These are phyloP conservation scores for Penicillium crustosum DNA, from an alignment of 2,329 filamentous ascomycete species.

Conservation along the genomic window DNA sequence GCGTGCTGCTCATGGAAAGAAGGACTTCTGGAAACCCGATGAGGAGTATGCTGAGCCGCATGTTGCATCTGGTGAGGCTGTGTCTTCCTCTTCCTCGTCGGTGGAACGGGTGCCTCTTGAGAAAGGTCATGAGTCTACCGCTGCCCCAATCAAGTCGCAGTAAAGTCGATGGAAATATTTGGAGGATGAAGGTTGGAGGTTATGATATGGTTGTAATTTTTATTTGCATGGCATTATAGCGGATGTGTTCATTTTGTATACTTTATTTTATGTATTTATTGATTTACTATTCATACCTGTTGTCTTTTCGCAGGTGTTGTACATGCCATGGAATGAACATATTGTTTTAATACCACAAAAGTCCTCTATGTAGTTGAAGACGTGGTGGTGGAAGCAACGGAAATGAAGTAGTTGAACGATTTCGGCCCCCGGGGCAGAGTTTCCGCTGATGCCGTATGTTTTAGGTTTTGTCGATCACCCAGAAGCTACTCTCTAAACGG, in stretches of 20 bases:
- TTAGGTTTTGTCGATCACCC: too few species aligned
- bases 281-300: not conserved
- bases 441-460: too few species aligned
- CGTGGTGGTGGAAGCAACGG: too few species aligned
- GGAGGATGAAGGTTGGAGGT: not conserved
- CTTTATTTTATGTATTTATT: not conserved
- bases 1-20: slow-evolving; percentile 65
- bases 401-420: too few species aligned
- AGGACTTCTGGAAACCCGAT: slow-evolving; percentile 65
- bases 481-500: too few species aligned
- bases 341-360: not conserved
- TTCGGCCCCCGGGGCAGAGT: too few species aligned
- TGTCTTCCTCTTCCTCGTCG: slow-evolving; percentile 13
- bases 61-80: slow-evolving; percentile 8
- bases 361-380: too few species aligned
- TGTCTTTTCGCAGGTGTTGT: not conserved
- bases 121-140: slow-evolving; percentile 7
- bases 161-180: not conserved
- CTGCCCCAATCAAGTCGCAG: not conserved
- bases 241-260: slow-evolving; percentile 1
- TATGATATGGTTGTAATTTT: not conserved
- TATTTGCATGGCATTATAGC: slow-evolving; percentile 1
- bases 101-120: slow-evolving; percentile 22
- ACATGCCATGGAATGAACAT: not conserved
- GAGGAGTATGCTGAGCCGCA: slow-evolving; percentile 23